Percentiles rank a stretch among this genome's conserved stretches.
phyloP scores from a whole-genome alignment of 148 eudicot species.

The Fagopyrum esculentum region DNA sequence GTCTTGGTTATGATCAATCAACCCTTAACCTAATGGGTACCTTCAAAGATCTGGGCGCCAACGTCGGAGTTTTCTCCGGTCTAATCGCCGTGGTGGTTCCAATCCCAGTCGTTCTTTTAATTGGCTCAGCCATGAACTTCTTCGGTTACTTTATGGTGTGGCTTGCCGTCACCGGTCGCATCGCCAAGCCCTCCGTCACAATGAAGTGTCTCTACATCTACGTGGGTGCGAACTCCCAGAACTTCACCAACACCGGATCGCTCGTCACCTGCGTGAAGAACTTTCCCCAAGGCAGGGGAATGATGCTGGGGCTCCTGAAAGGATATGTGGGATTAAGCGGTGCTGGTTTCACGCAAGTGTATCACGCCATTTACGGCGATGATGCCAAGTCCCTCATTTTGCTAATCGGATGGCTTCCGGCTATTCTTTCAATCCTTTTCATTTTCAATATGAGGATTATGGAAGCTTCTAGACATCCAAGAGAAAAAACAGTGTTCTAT shows the following conservation, averaged over 20 bases:
- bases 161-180: slow-evolving; percentile 26
- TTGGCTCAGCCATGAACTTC: slow-evolving; percentile 39
- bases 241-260: slow-evolving; percentile 32
- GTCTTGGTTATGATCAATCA: slow-evolving; percentile 43
- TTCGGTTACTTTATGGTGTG: slow-evolving; percentile 49
- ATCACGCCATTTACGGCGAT: slow-evolving; percentile 26
- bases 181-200: slow-evolving; percentile 33
- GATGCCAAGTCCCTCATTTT: slow-evolving; percentile 24
- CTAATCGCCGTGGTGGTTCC: slow-evolving; percentile 45
- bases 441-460: slow-evolving; percentile 16
- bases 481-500: slow-evolving; percentile 33
- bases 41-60: slow-evolving; percentile 49
- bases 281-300: slow-evolving; percentile 30
- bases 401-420: slow-evolving; percentile 35
- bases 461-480: slow-evolving; percentile 18
- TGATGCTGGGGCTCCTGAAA: slow-evolving; percentile 30
- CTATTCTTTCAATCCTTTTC: slow-evolving; percentile 23
- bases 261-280: slow-evolving; percentile 32
- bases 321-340: slow-evolving; percentile 34
- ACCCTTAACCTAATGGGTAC: slow-evolving; percentile 41
- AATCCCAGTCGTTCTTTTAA: slow-evolving; percentile 31
- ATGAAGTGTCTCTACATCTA: slow-evolving; percentile 38
- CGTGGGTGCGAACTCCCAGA: slow-evolving; percentile 34
- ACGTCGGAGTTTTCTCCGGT: slow-evolving; percentile 46
- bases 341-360: slow-evolving; percentile 30